Evolutionary conservation across 805 yeast species (phyloP).

Genomic region (Monosporozyma siamensis): DNA sequence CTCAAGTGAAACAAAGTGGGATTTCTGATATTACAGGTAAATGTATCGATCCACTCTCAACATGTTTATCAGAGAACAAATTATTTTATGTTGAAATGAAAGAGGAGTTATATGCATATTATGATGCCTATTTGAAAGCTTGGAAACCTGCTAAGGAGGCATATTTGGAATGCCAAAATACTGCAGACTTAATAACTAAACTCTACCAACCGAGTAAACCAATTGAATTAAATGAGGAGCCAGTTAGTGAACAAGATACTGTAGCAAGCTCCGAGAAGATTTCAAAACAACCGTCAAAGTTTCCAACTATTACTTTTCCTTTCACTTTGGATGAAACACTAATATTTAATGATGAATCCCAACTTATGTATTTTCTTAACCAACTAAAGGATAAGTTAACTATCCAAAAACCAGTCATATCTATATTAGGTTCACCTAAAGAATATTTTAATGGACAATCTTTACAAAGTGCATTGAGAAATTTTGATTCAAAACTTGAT

Average conservation of each 20-base stretch:
- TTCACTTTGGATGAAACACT: conserved; percentile 12
- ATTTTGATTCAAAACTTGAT: conserved; percentile 17
- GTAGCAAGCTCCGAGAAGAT: too few species aligned
- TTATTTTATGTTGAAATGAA: conserved; percentile 7
- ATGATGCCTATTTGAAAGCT: conserved; percentile 7
- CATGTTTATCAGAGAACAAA: conserved; percentile 3
- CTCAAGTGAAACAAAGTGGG: not conserved
- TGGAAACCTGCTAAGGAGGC: conserved; percentile 9
- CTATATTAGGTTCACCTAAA: conserved; percentile 17
- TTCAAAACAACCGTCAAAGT: not conserved
- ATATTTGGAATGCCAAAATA: conserved; percentile 5
- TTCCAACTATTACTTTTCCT: conserved; percentile 7
- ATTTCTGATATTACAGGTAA: not conserved
- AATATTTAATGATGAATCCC: conserved; percentile 9
- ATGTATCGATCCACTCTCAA: conserved; percentile 8
- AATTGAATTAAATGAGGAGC: not conserved
- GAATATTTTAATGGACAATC: conserved; percentile 23
- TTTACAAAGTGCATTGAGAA: conserved; percentile 20
- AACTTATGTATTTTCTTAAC: conserved; percentile 11
- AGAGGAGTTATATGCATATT: conserved; percentile 5
- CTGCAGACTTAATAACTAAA: not conserved
- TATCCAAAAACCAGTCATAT: conserved; percentile 20
- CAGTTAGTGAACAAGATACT: not conserved
- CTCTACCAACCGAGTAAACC: not conserved
- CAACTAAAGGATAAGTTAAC: conserved; percentile 14